Base-by-base conservation (phyloP, 176 grass and related monocot genomes). In the Coix lacrymajobi region DNA sequence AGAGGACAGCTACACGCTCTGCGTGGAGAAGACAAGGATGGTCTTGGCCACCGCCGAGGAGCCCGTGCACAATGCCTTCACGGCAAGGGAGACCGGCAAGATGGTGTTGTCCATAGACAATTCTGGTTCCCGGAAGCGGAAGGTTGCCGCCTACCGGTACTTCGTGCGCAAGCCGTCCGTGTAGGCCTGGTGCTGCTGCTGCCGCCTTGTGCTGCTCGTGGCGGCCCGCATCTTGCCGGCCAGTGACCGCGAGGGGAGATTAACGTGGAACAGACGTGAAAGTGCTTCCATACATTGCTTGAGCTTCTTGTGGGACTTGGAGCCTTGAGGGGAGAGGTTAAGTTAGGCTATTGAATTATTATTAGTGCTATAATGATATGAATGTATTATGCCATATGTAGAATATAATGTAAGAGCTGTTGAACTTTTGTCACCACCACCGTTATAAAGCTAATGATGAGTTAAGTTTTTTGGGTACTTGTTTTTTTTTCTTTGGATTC, bases 51-150 rank as follows among this genome's bases (percentile, higher is more conserved):
- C 65, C 25, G 82, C 87, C 8, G 87, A 95, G 28, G 91, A 95
- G 82, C 96, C 89, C 16, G 76, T 98, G 37, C 92, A 92, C 85
- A 91, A 98, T 40, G 39, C 79, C 0, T 98, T 98, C 90, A 92
- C 89, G 2, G 89, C 96, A 11, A 90, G 85, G 66, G 96, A 98
- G 79, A 51, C 86, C 14, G 96, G 96, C 61, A 98, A 98, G 79
- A 91, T 98, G 96, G 91, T 98, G 82, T 70, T 98, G 4, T 95
- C 96, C 44, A 88, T 95, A 13, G 92, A 98, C 80, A 98, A 98
- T 79, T 93, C 92, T 1, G 76, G 79, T 15, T 98, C 96, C 19
- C 71, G 96, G 72, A 95, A 91, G 82, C 85, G 88, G 32, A 98
- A 98, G 89, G 96, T 95, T n/a, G 92, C 92, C 1, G 96, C 96